Conservation (phyloP, 148 eudicot species). For the Salicornia ramosissima region DNA sequence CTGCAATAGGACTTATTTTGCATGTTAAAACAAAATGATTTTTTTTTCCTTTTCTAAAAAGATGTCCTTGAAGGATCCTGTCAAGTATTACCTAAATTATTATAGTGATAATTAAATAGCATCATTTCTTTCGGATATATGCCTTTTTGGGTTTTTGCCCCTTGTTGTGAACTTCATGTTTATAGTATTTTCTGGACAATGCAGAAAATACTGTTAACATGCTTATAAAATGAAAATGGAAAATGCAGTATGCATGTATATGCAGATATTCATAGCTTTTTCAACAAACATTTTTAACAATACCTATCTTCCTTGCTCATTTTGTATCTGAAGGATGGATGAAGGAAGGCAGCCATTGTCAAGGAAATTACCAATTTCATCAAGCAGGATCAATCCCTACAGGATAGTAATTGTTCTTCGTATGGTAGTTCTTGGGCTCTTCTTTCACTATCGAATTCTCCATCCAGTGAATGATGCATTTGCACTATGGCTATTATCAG, state of each 20-base stretch:
- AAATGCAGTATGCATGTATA: constrained; percentile 15
- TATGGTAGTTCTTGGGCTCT: constrained; percentile 67
- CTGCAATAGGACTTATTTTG: too few relatives aligned
- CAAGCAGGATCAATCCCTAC: constrained; percentile 97
- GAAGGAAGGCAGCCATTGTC: constrained; percentile 98
- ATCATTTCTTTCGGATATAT: neutral
- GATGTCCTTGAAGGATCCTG: too few relatives aligned
- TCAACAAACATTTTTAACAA: neutral
- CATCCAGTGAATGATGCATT: constrained; percentile 93
- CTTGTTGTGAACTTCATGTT: constrained; percentile 4
- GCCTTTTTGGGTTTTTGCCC: neutral
- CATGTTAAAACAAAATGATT: too few relatives aligned
- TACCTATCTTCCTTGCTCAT: neutral
- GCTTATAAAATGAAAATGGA: constrained; percentile 7
- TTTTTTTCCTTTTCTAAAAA: too few relatives aligned
- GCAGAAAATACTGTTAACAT: neutral
- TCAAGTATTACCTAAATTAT: neutral
- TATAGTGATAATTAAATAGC: neutral
- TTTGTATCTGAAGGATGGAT: constrained; percentile 63
- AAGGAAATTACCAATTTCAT: constrained; percentile 81
- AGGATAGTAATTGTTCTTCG: constrained; percentile 74
- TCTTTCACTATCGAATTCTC: constrained; percentile 78
- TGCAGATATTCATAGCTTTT: neutral
- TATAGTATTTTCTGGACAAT: neutral
- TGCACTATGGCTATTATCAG: constrained; percentile 87